These are phyloP conservation scores for Cutaneotrichosporon sp. DNA, from an alignment of 1,284 basidiomycete genomes.

Conservation along the genomic window DNA sequence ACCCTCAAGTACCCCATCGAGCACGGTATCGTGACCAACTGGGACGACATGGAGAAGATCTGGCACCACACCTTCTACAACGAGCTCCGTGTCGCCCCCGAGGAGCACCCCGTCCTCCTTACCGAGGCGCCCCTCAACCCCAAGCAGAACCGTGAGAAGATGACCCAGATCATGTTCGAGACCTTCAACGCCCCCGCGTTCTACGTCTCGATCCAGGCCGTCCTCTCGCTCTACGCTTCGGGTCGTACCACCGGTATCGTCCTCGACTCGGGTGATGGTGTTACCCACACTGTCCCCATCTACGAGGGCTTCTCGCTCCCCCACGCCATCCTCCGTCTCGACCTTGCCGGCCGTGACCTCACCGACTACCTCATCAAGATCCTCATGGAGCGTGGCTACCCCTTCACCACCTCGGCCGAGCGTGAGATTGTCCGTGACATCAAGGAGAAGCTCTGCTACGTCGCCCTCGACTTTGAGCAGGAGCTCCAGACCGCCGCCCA, in stretches of 20 bases:
- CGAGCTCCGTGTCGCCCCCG: slow-evolving; percentile 71
- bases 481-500: slow-evolving; percentile 91
- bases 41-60: slow-evolving; percentile 96
- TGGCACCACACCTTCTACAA: slow-evolving; percentile 93
- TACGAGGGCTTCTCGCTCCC: slow-evolving; percentile 95
- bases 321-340: slow-evolving; percentile 92
- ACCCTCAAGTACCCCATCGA: slow-evolving; percentile 82
- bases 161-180: slow-evolving; percentile 98
- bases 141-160: slow-evolving; percentile 93
- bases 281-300: slow-evolving; percentile 90
- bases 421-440: slow-evolving; percentile 96
- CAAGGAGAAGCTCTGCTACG: slow-evolving; percentile 98
- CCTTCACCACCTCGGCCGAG: slow-evolving; percentile 91
- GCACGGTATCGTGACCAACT: slow-evolving; percentile 85
- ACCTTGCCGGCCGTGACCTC: slow-evolving; percentile 92
- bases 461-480: slow-evolving; percentile 95
- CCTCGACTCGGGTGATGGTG: slow-evolving; percentile 91
- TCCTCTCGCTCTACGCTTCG: slow-evolving; percentile 87
- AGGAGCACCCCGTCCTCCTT: slow-evolving; percentile 91
- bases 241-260: slow-evolving; percentile 93
- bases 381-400: slow-evolving; percentile 90
- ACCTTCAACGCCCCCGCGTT: slow-evolving; percentile 93
- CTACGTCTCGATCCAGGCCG: slow-evolving; percentile 92
- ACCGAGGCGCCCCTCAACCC: slow-evolving; percentile 95
- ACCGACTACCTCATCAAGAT: slow-evolving; percentile 93